Base-by-base conservation (phyloP, 805 yeast genomes). In the Candida morakotiae region DNA sequence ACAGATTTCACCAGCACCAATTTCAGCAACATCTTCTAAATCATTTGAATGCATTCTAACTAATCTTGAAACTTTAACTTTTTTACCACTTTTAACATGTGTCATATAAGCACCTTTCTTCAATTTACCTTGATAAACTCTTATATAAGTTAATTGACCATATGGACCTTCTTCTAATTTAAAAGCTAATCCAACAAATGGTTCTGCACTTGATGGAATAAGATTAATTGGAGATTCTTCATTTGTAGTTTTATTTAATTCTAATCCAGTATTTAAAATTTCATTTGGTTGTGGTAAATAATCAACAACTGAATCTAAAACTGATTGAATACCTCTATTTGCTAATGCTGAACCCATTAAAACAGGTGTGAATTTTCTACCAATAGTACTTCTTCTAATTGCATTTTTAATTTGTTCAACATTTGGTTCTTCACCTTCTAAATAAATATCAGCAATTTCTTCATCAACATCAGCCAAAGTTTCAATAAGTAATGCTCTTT, bases 1-100 rank as follows among this genome's bases (percentile, higher is more conserved):
- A 70, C 99, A 93, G 53, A 93, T 93, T 69, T 93, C 98, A 60
- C 99, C 99, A 21, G 98, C 91, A 16, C 91, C 93, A 55, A 87
- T 83, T 67, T 89, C 97, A 34, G 81, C 85, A 34, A 87, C 93
- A 58, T 93, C 99, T 70, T 93, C 98, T 98, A 93, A 89, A 60
- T 93, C 98, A 45, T 89, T 87, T 20, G 97, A 87, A 70, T 93
- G 98, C 99, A 93, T 93, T 68, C 98, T 83, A 35, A 88, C 98
- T 53, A 93, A 75, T 56, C 98, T 78, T 10, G 97, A 76, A 37
- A 93, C 86, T 70, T 93, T 93, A 46, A 88, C 86, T 63, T 81
- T 86, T 72, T 93, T 93, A 43, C 96, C 96, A 31, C 91, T 77
- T 64, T 91, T 87, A 46, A 87, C 83, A 60, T 93, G 95, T 43